phyloP scores from a whole-genome alignment of 495 filamentous ascomycete species.

The Trichoderma asperelloides region DNA sequence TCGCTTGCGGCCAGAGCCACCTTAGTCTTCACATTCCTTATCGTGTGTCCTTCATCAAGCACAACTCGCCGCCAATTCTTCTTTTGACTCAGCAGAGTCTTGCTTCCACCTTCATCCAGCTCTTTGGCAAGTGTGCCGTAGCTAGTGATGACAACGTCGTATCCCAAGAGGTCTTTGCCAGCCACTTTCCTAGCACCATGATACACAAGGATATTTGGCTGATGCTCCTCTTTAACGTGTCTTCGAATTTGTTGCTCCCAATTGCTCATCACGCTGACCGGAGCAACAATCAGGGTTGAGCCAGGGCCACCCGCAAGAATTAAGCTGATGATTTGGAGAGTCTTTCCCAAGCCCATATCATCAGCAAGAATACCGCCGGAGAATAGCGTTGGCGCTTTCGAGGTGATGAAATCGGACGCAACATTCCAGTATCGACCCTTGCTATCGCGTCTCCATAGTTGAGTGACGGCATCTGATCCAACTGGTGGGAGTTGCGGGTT shows the following conservation, averaged over 20 bases:
- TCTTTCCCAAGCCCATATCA: constrained; percentile 95
- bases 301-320: constrained; percentile 54
- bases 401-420: constrained; percentile 62
- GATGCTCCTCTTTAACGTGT: constrained; percentile 53
- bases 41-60: constrained; percentile 80
- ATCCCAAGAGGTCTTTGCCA: constrained; percentile 45
- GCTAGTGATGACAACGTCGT: constrained; percentile 75
- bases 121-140: constrained; percentile 55
- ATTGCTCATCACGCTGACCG: constrained; percentile 85
- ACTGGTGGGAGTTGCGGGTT: constrained; percentile 52
- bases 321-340: constrained; percentile 75
- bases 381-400: constrained; percentile 48
- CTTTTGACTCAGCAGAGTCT: constrained; percentile 52
- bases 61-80: constrained; percentile 66
- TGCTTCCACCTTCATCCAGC: constrained; percentile 13
- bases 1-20: constrained; percentile 56
- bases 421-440: constrained; percentile 57
- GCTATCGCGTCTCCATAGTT: constrained; percentile 65
- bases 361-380: constrained; percentile 84
- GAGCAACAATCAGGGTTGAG: constrained; percentile 72
- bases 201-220: constrained; percentile 62
- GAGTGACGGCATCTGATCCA: constrained; percentile 58
- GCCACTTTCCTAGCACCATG: constrained; percentile 54
- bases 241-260: constrained; percentile 76
- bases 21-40: constrained; percentile 71